Conservation (phyloP, 352 stramenopile species). For the Blastocystis sp. region DNA sequence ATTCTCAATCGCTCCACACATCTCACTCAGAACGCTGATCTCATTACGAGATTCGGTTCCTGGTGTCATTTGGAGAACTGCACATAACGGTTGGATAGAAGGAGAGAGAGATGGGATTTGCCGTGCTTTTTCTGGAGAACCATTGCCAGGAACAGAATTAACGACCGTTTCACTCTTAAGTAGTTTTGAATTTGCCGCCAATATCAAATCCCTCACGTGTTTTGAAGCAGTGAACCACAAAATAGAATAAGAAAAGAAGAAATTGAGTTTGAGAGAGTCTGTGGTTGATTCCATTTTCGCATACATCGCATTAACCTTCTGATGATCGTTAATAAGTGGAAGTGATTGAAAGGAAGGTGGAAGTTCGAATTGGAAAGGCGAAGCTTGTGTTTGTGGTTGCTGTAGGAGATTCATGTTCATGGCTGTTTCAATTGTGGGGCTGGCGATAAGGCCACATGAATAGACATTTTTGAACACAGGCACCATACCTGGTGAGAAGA, state of each 20-base stretch:
- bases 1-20: neutral
- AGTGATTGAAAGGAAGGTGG: slow-evolving; percentile 13
- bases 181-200: neutral
- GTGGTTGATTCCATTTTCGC: slow-evolving; percentile 19
- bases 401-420: too few relatives aligned
- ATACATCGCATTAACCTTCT: neutral
- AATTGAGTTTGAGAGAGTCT: slow-evolving; percentile 24
- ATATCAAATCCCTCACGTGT: neutral
- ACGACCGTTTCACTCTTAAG: neutral
- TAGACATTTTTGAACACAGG: neutral
- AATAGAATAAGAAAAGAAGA: slow-evolving; percentile 31
- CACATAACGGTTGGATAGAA: slow-evolving; percentile 22
- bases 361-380: neutral
- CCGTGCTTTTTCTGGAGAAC: neutral
- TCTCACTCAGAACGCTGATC: neutral
- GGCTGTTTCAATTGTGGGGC: too few relatives aligned
- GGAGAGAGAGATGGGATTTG: neutral
- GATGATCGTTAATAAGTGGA: neutral
- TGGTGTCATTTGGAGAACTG: neutral
- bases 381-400: neutral
- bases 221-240: slow-evolving; percentile 15
- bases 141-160: too few relatives aligned
- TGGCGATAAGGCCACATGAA: neutral
- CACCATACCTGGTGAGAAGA: neutral
- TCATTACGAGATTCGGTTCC: neutral